phyloP scores from a whole-genome alignment of 1,139 yeast genomes.

The Eremothecium sinecaudum region DNA sequence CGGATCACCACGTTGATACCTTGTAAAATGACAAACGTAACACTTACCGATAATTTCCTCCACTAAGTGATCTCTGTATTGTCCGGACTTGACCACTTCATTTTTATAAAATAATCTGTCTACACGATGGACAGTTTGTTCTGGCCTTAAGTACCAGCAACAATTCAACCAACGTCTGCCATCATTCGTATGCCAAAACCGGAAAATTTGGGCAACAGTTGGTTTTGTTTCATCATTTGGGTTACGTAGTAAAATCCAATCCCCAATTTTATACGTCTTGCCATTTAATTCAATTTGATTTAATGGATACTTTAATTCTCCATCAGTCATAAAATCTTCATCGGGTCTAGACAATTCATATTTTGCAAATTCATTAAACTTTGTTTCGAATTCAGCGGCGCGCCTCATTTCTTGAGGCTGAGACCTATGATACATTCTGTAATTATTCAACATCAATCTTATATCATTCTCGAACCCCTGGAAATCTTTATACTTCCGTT shows the following conservation, averaged over 20 bases:
- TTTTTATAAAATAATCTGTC: constrained; percentile 85
- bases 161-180: constrained; percentile 85
- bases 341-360: constrained; percentile 77
- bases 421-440: constrained; percentile 56
- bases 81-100: constrained; percentile 95
- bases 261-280: constrained; percentile 74
- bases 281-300: constrained; percentile 68
- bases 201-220: constrained; percentile 84
- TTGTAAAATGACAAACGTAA: constrained; percentile 86
- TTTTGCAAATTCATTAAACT: constrained; percentile 51
- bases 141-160: constrained; percentile 97
- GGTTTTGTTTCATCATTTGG: constrained; percentile 85
- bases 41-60: constrained; percentile 89
- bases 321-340: constrained; percentile 61
- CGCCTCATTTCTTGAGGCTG: constrained; percentile 48
- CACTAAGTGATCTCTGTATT: constrained; percentile 85
- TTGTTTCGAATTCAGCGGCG: constrained; percentile 51
- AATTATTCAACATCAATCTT: constrained; percentile 64
- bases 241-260: constrained; percentile 84
- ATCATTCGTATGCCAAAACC: constrained; percentile 78
- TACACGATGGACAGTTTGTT: constrained; percentile 88
- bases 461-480: constrained; percentile 72
- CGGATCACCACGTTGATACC: constrained; percentile 92
- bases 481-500: constrained; percentile 69
- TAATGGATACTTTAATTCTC: constrained; percentile 65